phyloP scores from a whole-genome alignment of 805 yeast genomes.

The Nakazawaea ambrosiae region DNA sequence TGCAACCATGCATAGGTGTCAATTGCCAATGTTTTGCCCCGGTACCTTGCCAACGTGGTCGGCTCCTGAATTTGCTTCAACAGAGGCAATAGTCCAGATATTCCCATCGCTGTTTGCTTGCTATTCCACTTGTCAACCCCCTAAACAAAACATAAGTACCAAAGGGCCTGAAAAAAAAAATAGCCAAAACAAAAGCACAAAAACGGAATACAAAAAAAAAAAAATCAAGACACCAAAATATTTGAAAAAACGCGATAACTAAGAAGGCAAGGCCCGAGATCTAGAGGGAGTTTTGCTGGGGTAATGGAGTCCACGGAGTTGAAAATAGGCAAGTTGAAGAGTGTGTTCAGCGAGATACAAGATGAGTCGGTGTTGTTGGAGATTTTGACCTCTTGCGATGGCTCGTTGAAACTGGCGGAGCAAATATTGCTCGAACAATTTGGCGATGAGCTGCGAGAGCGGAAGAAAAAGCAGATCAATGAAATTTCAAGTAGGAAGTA shows the following conservation, averaged over 20 bases:
- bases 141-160: neutral
- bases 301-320: slow-evolving; percentile 24
- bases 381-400: slow-evolving; percentile 45
- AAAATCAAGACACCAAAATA: too few species aligned
- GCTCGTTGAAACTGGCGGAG: slow-evolving; percentile 38
- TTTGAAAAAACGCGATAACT: too few species aligned
- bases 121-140: neutral
- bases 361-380: slow-evolving; percentile 35
- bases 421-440: slow-evolving; percentile 31
- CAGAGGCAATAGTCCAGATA: slow-evolving; percentile 73
- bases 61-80: slow-evolving; percentile 67
- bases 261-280: too few species aligned
- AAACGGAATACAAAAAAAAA: neutral
- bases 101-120: slow-evolving; percentile 52
- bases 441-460: slow-evolving; percentile 9
- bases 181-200: neutral
- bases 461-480: slow-evolving; percentile 5
- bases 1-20: slow-evolving; percentile 98
- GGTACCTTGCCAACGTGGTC: slow-evolving; percentile 48
- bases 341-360: slow-evolving; percentile 36
- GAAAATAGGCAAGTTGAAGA: slow-evolving; percentile 29
- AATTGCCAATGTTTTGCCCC: slow-evolving; percentile 79
- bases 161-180: neutral
- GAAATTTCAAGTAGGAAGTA: slow-evolving; percentile 8
- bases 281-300: too few species aligned